These are phyloP conservation scores for Thielaviopsis populi DNA, from an alignment of 2,329 filamentous ascomycete genomes.

Conservation along the genomic window DNA sequence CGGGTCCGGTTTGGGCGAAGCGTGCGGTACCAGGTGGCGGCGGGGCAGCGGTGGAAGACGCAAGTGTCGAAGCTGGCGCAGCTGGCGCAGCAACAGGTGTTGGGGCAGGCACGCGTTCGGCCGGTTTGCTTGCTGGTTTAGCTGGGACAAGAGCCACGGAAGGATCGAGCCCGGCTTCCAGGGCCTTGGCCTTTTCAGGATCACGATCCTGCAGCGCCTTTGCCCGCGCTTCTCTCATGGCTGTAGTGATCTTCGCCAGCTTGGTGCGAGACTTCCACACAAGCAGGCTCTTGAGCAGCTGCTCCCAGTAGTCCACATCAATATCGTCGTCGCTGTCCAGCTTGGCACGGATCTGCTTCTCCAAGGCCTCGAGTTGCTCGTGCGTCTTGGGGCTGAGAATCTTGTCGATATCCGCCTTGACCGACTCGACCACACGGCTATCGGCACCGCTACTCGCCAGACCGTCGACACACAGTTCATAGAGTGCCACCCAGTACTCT, in stretches of 20 bases:
- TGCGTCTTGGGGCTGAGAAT: slow-evolving; percentile 73
- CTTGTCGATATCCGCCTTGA: slow-evolving; percentile 75
- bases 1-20: slow-evolving; percentile 53
- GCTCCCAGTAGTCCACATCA: slow-evolving; percentile 96
- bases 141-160: slow-evolving; percentile 16
- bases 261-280: slow-evolving; percentile 89
- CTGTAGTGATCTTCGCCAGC: slow-evolving; percentile 61
- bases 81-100: background rate
- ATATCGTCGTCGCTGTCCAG: slow-evolving; percentile 79
- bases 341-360: slow-evolving; percentile 76
- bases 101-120: background rate
- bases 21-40: slow-evolving; percentile 44
- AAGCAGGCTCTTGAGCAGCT: slow-evolving; percentile 66
- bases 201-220: slow-evolving; percentile 52
- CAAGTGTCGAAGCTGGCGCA: background rate
- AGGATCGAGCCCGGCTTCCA: slow-evolving; percentile 18
- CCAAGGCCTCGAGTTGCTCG: slow-evolving; percentile 72
- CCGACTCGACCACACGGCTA: slow-evolving; percentile 63
- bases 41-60: slow-evolving; percentile 18
- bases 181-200: slow-evolving; percentile 42
- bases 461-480: slow-evolving; percentile 41
- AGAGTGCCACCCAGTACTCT: slow-evolving; percentile 72
- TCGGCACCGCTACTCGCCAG: slow-evolving; percentile 46
- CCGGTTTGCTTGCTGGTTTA: background rate
- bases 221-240: slow-evolving; percentile 55